Percentiles rank a stretch among this genome's conserved stretches.
Conservation (phyloP, 495 filamentous ascomycete species). For the Articulospora tetracladia region DNA sequence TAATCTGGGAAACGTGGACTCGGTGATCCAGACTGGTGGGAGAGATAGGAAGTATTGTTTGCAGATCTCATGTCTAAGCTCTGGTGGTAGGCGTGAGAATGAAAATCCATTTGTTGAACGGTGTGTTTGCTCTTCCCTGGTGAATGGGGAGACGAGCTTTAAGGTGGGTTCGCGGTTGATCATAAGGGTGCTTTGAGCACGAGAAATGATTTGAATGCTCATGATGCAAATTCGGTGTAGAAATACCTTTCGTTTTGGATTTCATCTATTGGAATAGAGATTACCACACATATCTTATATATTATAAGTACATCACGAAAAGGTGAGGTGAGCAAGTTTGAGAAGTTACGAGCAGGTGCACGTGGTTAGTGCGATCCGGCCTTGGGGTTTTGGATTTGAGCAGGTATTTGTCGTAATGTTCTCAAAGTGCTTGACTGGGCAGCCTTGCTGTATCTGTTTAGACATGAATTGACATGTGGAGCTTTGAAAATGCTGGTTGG, state of each 20-base stretch:
- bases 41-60: background rate
- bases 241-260: background rate
- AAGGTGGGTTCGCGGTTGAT: background rate
- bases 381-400: too few relatives aligned
- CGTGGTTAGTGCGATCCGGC: too few relatives aligned
- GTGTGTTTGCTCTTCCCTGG: background rate
- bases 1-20: background rate
- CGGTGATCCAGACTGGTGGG: background rate
- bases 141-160: too few relatives aligned
- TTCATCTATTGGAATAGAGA: background rate
- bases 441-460: too few relatives aligned
- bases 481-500: too few relatives aligned
- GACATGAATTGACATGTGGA: too few relatives aligned
- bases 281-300: background rate
- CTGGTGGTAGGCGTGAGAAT: slow-evolving; percentile 5
- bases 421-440: too few relatives aligned
- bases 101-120: background rate
- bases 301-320: background rate
- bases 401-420: too few relatives aligned
- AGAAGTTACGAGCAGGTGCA: background rate
- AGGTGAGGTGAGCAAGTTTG: background rate
- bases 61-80: slow-evolving; percentile 10
- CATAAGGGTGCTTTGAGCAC: background rate
- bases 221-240: background rate
- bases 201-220: background rate